Percentiles rank a stretch among this genome's conserved stretches.
Conservation (phyloP, 1,284 basidiomycete genomes). For the Ustilago nuda region DNA sequence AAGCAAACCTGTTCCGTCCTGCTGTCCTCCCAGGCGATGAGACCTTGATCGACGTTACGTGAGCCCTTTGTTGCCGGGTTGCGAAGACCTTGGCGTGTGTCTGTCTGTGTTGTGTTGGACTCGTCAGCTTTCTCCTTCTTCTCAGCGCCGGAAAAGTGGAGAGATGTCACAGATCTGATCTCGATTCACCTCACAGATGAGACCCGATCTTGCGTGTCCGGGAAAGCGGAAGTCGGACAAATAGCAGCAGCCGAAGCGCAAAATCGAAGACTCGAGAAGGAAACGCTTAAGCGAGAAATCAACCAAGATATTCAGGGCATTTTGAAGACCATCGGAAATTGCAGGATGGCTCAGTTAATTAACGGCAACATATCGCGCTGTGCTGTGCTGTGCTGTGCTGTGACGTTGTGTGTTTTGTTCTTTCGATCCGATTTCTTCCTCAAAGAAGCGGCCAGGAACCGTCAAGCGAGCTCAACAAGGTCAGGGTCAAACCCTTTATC, state of each 20-base stretch:
- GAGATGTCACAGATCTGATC: not conserved
- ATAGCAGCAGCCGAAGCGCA: not conserved
- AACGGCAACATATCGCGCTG: not conserved
- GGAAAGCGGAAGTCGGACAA: constrained; percentile 22
- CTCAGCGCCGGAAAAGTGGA: constrained; percentile 7
- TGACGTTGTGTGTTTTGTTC: not conserved
- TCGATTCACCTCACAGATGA: not conserved
- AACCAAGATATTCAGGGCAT: constrained; percentile 8
- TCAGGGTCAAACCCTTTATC: not conserved
- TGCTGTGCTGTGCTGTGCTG: constrained; percentile 24
- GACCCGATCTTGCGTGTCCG: constrained; percentile 3
- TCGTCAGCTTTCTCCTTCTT: not conserved
- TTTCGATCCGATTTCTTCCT: constrained; percentile 12
- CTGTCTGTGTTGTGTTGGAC: constrained; percentile 3
- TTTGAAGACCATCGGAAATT: constrained; percentile 11
- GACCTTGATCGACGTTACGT: constrained; percentile 13
- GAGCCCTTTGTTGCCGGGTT: constrained; percentile 7
- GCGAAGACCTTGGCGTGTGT: not conserved
- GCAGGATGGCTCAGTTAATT: constrained; percentile 9
- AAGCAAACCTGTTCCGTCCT: not conserved
- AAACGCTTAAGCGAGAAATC: constrained; percentile 7
- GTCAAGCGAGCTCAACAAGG: not conserved
- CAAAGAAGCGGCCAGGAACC: constrained; percentile 12
- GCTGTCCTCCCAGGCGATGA: not conserved
- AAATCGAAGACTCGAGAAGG: constrained; percentile 20